A percentile compares a stretch with the other conserved stretches of the same genome.
These are phyloP conservation scores for Sporobolus alterniflorus DNA, from an alignment of 202 grass and related monocot species.

Conservation along the genomic window DNA sequence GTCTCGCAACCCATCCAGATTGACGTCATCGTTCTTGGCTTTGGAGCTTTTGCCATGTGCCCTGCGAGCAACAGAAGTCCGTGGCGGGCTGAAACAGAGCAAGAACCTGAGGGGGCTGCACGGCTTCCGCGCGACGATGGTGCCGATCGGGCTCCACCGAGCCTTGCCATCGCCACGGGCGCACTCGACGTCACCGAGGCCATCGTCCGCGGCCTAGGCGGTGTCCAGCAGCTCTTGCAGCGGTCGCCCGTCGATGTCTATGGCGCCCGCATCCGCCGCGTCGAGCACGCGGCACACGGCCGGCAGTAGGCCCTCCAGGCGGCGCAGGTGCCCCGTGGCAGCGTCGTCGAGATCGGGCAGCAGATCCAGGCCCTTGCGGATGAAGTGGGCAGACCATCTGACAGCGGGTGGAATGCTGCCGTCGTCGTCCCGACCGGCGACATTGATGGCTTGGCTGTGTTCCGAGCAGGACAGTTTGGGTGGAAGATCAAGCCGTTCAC, in stretches of 20 bases:
- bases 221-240: conserved; percentile 45
- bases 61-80: not conserved
- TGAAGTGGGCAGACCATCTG: conserved; percentile 45
- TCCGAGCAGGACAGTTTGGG: not conserved
- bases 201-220: conserved; percentile 27
- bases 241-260: conserved; percentile 26
- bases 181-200: conserved; percentile 35
- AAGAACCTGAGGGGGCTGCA: conserved; percentile 45
- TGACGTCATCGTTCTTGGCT: not conserved
- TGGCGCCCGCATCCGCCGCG: conserved; percentile 44
- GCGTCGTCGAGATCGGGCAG: conserved; percentile 27
- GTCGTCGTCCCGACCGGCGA: not conserved
- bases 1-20: not conserved
- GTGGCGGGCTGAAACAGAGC: conserved; percentile 50
- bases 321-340: conserved; percentile 34
- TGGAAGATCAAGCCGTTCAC: not conserved
- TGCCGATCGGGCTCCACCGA: not conserved
- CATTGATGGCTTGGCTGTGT: conserved; percentile 15
- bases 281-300: conserved; percentile 40
- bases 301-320: conserved; percentile 50
- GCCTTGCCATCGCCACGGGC: not conserved
- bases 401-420: not conserved
- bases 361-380: conserved; percentile 38
- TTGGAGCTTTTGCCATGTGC: conserved; percentile 6
- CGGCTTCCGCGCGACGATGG: conserved; percentile 10